Evolutionary conservation across 495 filamentous ascomycete genomes (phyloP), one percentile per base, ranked within the genome.

Genomic region (Penicillium subrubescens): DNA sequence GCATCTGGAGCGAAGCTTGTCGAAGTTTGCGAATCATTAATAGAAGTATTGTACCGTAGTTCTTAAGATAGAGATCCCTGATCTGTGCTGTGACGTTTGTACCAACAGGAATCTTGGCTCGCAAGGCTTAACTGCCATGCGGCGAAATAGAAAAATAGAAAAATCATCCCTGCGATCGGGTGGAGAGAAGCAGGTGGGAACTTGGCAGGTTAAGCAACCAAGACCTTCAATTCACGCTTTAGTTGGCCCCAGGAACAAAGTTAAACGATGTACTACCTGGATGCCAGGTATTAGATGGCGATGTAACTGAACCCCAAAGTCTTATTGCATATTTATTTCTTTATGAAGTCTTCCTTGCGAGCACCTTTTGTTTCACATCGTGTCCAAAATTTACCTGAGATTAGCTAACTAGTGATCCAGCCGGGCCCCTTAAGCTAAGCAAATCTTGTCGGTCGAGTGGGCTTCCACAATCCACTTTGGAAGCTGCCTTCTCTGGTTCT

Each of bases 401-500:
- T 43, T n/a, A 25, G 27, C 56, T n/a, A 25, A n/a, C 56, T 34
- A 53, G 53, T 17, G 15, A 54, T 55, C 39, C 52, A 29, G 43
- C 19, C 19, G 29, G 50, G n/a, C 52, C 39, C 21, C 14, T 21
- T 31, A n/a, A 31, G 48, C 25, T 17, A 29, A 52, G 48, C 48
- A 51, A 50, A 27, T 29, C 25, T 21, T 35, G 60, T 46, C 60
- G 60, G 51, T 62, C 60, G 31, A 57, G 60, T 57, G 52, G 61
- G 41, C 53, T 48, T 62, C 53, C 53, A 57, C 53, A 63, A 63
- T 37, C 53, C 61, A 63, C 61, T 15, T 39, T 34, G n/a, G 52
- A 63, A 63, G n/a, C 53, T 55, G 61, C 34, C 5, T 31, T 34
- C 8, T 3, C 8, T n/a, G 29, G 27, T 11, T 31, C 1, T 41